These are phyloP conservation scores for Tillandsia leiboldiana DNA, from an alignment of 176 grass and related monocot species.

Conservation along the genomic window DNA sequence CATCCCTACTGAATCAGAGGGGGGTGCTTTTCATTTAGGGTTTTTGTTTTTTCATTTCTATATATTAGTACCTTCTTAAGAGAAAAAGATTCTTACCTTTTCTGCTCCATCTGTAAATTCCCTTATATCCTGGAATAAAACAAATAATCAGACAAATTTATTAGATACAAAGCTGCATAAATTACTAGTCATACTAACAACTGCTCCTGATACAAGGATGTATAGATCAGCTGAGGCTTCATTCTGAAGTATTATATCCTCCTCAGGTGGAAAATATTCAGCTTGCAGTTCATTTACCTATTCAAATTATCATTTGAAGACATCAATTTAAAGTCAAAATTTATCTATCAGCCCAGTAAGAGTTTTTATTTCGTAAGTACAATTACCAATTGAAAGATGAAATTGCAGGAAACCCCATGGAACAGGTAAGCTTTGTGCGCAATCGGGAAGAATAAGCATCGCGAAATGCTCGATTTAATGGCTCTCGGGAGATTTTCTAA, in stretches of 20 bases:
- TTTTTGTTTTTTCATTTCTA: too few species aligned
- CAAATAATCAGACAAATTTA: not conserved
- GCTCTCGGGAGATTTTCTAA: constrained; percentile 18
- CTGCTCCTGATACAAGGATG: constrained; percentile 21
- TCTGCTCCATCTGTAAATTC: constrained; percentile 33
- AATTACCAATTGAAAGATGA: constrained; percentile 15
- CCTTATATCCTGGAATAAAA: constrained; percentile 36
- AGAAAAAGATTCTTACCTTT: constrained; percentile 22
- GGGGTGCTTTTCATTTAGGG: too few species aligned
- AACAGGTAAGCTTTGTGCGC: constrained; percentile 19
- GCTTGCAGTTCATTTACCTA: constrained; percentile 21
- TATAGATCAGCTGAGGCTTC: constrained; percentile 13
- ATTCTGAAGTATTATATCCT: constrained; percentile 24
- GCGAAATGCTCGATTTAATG: constrained; percentile 20
- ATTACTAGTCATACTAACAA: constrained; percentile 11
- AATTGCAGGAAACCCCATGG: constrained; percentile 14
- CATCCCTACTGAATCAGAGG: too few species aligned
- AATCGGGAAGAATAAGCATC: constrained; percentile 19
- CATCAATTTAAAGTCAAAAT: not conserved
- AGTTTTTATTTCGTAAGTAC: not conserved
- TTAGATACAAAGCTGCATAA: not conserved
- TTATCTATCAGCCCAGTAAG: too few species aligned
- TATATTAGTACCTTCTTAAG: not conserved
- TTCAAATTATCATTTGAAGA: not conserved
- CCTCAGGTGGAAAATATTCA: constrained; percentile 20